These are phyloP conservation scores for Neopestalotiopsis sp. DNA, from an alignment of 2,329 filamentous ascomycete species.

Conservation along the genomic window DNA sequence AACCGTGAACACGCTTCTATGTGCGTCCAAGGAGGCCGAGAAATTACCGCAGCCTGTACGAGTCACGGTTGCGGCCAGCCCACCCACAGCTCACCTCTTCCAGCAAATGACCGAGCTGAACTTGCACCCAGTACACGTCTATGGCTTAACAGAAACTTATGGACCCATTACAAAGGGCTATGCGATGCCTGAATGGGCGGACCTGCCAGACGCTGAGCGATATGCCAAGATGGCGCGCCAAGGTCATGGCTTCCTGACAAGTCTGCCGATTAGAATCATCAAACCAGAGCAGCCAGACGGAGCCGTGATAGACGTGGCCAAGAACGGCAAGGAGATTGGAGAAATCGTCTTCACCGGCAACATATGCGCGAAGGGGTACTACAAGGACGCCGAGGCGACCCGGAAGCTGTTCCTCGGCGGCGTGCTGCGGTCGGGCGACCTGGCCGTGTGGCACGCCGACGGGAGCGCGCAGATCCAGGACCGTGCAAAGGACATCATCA, in stretches of 20 bases:
- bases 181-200: conserved; percentile 83
- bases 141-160: conserved; percentile 88
- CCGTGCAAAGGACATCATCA: conserved; percentile 97
- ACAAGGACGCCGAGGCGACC: conserved; percentile 87
- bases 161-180: conserved; percentile 97
- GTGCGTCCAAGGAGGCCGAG: conserved; percentile 76
- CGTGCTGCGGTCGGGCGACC: conserved; percentile 84
- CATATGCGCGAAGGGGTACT: conserved; percentile 90
- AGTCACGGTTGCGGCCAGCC: conserved; percentile 92
- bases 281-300: conserved; percentile 76
- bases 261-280: conserved; percentile 80
- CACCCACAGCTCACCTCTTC: conserved; percentile 88
- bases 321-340: conserved; percentile 76
- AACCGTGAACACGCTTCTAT: conserved; percentile 93
- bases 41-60: conserved; percentile 72
- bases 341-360: conserved; percentile 90
- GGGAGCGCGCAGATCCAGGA: conserved; percentile 92
- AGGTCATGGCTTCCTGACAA: conserved; percentile 88
- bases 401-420: conserved; percentile 86
- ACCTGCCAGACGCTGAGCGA: conserved; percentile 73
- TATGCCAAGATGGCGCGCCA: conserved; percentile 92
- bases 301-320: conserved; percentile 68
- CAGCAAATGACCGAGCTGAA: conserved; percentile 86
- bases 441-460: conserved; percentile 92
- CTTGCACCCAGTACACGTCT: conserved; percentile 89